Base-by-base conservation (phyloP, 805 yeast species). In the Kuraishia hungarica region DNA sequence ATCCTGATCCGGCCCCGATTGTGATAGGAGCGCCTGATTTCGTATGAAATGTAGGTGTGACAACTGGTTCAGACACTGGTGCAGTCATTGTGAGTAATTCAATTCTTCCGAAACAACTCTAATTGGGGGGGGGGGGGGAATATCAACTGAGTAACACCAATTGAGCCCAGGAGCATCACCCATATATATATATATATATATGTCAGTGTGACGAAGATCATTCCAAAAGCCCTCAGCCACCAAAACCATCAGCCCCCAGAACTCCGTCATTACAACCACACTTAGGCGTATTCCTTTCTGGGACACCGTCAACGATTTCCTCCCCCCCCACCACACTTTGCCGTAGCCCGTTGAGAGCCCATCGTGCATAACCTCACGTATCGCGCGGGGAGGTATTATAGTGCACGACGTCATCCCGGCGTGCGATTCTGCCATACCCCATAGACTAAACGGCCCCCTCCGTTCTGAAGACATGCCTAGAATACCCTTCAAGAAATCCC, bases 401-500 rank as follows among this genome's bases (percentile, higher is more conserved):
- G 43, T 35, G 43, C 43, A 35, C 43, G n/a, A 35, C 43, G 43
- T 35, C 17, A 35, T 35, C n/a, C n/a, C n/a, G 11, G 43, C 43
- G 43, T 35, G 43, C 43, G n/a, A 35, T 35, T 35, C 43, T 35
- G 43, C 43, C 43, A 35, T 35, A 35, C 43, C 3, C 43, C 29
- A 10, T 26, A n/a, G n/a, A 26, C 29, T 49, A 35, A 49, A 49
- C 10, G 51, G 39, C 17, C 39, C 39, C 6, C n/a, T 10, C 29
- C 3, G 17, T 2, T 28, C 19, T n/a, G n/a, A n/a, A n/a, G n/a
- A n/a, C n/a, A n/a, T n/a, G n/a, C n/a, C n/a, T n/a, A n/a, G n/a
- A 43, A 35, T 22, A 61, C 48, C 29, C 10, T 17, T 35, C n/a
- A 35, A 35, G 43, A 35, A 35, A 35, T 35, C 43, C 43, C 43